phyloP scores from a whole-genome alignment of 805 yeast genomes.

The Candida morakotiae region DNA sequence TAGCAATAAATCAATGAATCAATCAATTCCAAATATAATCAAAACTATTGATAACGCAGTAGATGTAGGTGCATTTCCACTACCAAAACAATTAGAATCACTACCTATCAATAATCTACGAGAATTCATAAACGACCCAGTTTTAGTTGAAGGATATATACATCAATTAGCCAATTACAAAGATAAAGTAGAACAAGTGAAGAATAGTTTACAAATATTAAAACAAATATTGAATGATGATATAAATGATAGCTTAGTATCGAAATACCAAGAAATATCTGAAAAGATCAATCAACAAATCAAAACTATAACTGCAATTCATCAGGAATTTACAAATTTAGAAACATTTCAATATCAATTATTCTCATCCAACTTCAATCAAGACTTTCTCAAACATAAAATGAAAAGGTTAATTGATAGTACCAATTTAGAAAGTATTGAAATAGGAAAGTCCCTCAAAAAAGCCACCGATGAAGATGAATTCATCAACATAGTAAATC shows the following conservation, averaged over 20 bases:
- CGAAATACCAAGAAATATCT: conserved; percentile 18
- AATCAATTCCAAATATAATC: neutral
- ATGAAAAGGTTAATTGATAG: conserved; percentile 20
- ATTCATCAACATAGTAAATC: conserved; percentile 13
- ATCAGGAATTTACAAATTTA: conserved; percentile 28
- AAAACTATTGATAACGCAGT: neutral
- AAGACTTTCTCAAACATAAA: conserved; percentile 24
- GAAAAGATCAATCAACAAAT: conserved; percentile 21
- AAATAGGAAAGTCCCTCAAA: conserved; percentile 11
- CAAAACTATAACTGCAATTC: conserved; percentile 18
- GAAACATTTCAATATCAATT: conserved; percentile 38
- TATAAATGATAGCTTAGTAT: conserved; percentile 10
- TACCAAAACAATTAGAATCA: conserved; percentile 24
- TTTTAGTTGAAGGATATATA: conserved; percentile 28
- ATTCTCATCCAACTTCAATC: conserved; percentile 33
- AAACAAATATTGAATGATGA: conserved; percentile 16
- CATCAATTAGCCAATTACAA: conserved; percentile 20
- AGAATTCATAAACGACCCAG: conserved; percentile 24
- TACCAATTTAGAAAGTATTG: conserved; percentile 18
- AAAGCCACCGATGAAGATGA: conserved; percentile 14
- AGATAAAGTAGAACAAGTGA: conserved; percentile 10
- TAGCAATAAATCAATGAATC: no score
- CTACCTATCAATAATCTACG: conserved; percentile 24
- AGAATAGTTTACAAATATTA: conserved; percentile 14
- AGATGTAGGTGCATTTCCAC: conserved; percentile 7